phyloP scores from a whole-genome alignment of 805 yeast species.

The Teunomyces atbi region DNA sequence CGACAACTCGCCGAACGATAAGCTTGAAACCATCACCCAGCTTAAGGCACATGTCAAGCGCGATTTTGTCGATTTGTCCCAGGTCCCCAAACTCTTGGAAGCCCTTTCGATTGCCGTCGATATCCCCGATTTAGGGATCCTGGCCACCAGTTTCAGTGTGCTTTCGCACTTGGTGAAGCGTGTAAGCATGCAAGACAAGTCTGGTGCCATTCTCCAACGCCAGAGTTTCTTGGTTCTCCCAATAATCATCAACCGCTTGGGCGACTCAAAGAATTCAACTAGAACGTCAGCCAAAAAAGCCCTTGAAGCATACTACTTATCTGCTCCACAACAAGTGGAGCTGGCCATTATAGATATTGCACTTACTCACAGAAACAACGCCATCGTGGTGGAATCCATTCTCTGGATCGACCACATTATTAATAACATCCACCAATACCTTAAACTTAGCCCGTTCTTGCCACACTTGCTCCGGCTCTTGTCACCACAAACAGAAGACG shows the following conservation, averaged over 20 bases:
- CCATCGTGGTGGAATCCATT: constrained; percentile 43
- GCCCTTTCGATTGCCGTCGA: constrained; percentile 47
- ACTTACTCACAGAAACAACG: constrained; percentile 35
- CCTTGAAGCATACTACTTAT: constrained; percentile 53
- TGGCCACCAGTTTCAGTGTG: constrained; percentile 46
- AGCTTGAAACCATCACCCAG: constrained; percentile 22
- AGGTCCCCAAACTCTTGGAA: constrained; percentile 51
- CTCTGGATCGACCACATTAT: constrained; percentile 44
- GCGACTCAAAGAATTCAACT: constrained; percentile 37
- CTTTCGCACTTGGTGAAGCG: constrained; percentile 57
- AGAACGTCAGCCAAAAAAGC: constrained; percentile 49
- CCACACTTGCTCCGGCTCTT: constrained; percentile 22
- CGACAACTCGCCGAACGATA: constrained; percentile 11
- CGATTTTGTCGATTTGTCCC: constrained; percentile 49
- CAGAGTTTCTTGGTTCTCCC: constrained; percentile 51
- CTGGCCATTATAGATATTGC: constrained; percentile 43
- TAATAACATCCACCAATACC: constrained; percentile 29
- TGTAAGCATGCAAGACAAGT: constrained; percentile 55
- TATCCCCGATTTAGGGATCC: constrained; percentile 36
- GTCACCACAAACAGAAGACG: background rate
- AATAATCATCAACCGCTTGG: constrained; percentile 46
- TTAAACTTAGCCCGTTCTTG: constrained; percentile 28
- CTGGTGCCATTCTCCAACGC: constrained; percentile 34
- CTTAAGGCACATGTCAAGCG: constrained; percentile 56
- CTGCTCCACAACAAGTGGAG: constrained; percentile 50